A percentile compares a stretch with the other conserved stretches of the same genome.
phyloP scores from a whole-genome alignment of 352 stramenopile species.

The Phytopythium sindhum region DNA sequence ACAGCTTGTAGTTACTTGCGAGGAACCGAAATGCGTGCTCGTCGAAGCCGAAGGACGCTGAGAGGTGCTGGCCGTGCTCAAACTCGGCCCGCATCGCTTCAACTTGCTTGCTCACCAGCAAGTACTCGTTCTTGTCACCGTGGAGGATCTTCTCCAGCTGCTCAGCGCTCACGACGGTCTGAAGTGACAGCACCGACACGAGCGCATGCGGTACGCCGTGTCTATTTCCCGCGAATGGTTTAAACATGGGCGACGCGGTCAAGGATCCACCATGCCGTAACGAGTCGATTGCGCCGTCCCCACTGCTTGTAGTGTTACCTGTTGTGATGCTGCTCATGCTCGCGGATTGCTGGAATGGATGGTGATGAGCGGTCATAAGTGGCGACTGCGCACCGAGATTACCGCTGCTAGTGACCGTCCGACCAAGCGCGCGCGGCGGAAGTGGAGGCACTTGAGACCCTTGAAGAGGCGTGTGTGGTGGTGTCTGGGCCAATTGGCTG shows the following conservation, averaged over 20 bases:
- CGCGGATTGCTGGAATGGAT: neutral
- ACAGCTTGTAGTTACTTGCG: conserved; percentile 67
- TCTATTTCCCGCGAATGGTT: neutral
- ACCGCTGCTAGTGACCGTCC: conserved; percentile 16
- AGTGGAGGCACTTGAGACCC: conserved; percentile 26
- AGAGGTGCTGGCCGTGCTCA: conserved; percentile 59
- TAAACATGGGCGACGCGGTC: neutral
- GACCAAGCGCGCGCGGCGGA: conserved; percentile 25
- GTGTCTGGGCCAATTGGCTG: neutral
- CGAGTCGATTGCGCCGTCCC: neutral
- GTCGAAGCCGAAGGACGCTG: conserved; percentile 84
- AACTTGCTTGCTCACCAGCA: conserved; percentile 45
- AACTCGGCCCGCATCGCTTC: conserved; percentile 67
- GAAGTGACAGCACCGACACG: conserved; percentile 72
- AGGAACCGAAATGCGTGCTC: conserved; percentile 84
- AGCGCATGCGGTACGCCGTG: conserved; percentile 39
- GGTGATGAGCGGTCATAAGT: neutral
- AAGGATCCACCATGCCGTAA: neutral
- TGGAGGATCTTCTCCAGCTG: conserved; percentile 73
- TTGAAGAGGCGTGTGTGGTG: neutral
- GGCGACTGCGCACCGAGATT: conserved; percentile 11
- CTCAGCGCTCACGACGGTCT: conserved; percentile 56
- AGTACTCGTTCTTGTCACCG: conserved; percentile 58
- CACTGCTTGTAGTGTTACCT: neutral
- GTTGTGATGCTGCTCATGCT: conserved; percentile 4